Base-by-base conservation (phyloP, 495 filamentous ascomycete species). In the Cryomyces minteri region DNA sequence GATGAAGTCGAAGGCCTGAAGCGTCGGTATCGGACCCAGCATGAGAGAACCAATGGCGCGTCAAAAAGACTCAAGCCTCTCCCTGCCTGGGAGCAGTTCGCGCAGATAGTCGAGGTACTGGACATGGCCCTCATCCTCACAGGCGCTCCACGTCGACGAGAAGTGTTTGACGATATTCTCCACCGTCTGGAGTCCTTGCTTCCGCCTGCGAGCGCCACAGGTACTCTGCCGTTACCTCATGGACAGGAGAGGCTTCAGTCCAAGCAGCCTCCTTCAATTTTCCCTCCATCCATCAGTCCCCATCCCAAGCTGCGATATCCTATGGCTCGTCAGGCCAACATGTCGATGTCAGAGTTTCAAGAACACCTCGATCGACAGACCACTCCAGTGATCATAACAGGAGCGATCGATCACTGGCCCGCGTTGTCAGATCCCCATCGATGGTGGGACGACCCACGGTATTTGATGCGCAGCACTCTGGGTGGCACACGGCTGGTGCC, bases 81-180 rank as follows among this genome's bases (percentile, higher is more conserved):
- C 18, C 18, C 18, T 25, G 40, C 9, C 8, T 12, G 4, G n/a
- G 57, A 62, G 46, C 61, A 61, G 56, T 30, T 59, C 5, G 42
- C 51, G 10, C 60, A 65, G 9, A 66, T 78, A n/a, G 68, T 94
- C 25, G 62, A 69, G 43, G 60, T 67, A 4, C 69, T 94, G 0
- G 90, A 98, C 51, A 78, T 77, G 57, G 81, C 84, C 0, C 54
- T 90, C 41, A 88, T 94, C 41, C 77, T 94, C 58, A 25, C 18
- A 25, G 18, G 18, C 18, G 18, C 18, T 25, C 18, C 18, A 25
- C 2, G 18, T 2, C 18, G 18, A 25, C 18, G 18, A 25, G 2
- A 25, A 25, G 18, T 25, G 18, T 25, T 25, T 25, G 18, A 25
- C 18, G 18, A 25, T 25, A 25, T 25, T 25, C 18, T 25, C 18